Base-by-base conservation (phyloP, 805 yeast species). In the Tetrapisispora pingtungensis region DNA sequence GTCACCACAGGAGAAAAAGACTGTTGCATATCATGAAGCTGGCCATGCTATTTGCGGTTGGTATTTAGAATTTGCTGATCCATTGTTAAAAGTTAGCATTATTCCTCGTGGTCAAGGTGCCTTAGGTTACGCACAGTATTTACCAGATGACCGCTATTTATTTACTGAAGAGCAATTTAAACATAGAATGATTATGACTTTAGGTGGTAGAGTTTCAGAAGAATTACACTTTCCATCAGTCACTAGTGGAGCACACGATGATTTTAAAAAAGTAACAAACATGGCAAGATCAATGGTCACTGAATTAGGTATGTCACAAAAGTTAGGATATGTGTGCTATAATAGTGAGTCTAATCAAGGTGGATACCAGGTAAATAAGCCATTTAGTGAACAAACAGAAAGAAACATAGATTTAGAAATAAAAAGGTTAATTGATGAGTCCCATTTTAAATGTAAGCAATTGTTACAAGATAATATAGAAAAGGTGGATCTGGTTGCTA, bases 1-100 rank as follows among this genome's bases (percentile, higher is more conserved):
- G 48, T 78, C 87, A 3, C 82, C 87, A 1, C 89, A 83, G 47
- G 97, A 94, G 61, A 86, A 88, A 67, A 78, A 72, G 49, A 79
- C 87, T 24, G 96, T 94, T 46, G 98, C 98, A 0, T 93, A 84
- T 58, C 98, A 94, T 62, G 99, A 93, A 65, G 98, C 99, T 3
- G 99, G 98, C 4, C 98, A 94, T 66, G 98, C 99, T 10, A 78
- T 93, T 48, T 89, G 97, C 65, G 98, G 98, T 12, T 93, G 98
- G 99, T 88, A 71, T 59, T 73, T 93, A 57, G 77, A 84, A 63
- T 75, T 75, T 64, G 96, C 97, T 2, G 96, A 90, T 61, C 98
- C 98, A 7, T 70, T 94, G 46, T 72, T 93, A 48, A 93, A 93
- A 70, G 98, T 93, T 17, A 86, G 97, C 14, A 93, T 94, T 56